phyloP scores from a whole-genome alignment of 2,329 filamentous ascomycete species.

The Colletotrichum spinosum region DNA sequence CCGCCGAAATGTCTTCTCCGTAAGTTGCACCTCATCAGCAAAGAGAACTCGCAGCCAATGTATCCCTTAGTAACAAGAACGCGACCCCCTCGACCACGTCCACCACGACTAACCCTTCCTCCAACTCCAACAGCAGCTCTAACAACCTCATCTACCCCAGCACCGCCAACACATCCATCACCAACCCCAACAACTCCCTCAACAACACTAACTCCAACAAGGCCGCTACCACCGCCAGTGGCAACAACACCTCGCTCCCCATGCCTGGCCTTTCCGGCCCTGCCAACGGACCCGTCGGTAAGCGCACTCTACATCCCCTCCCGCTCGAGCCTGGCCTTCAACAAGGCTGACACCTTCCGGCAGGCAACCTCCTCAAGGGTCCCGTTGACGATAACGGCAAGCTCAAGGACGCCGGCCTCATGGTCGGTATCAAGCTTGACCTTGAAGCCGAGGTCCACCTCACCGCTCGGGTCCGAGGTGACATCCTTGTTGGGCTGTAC shows the following conservation, averaged over 20 bases:
- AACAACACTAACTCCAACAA: constrained; percentile 33
- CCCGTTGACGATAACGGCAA: constrained; percentile 68
- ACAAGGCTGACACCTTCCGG: not conserved
- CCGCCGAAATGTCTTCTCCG: too few species aligned
- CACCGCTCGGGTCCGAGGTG: constrained; percentile 69
- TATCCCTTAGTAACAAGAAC: constrained; percentile 50
- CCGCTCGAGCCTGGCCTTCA: not conserved
- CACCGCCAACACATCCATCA: too few species aligned
- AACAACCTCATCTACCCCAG: constrained; percentile 20
- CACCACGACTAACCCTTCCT: constrained; percentile 49
- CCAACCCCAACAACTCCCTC: constrained; percentile 23
- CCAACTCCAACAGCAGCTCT: constrained; percentile 29
- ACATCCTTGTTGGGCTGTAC: constrained; percentile 70
- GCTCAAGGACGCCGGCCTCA: constrained; percentile 66
- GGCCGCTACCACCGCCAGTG: constrained; percentile 54
- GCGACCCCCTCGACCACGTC: constrained; percentile 42
- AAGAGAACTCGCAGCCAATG: constrained; percentile 47
- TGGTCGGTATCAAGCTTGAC: constrained; percentile 73
- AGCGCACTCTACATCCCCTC: not conserved
- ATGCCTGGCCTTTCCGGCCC: constrained; percentile 52
- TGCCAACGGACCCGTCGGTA: constrained; percentile 44
- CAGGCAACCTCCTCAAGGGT: constrained; percentile 67
- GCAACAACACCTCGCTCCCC: constrained; percentile 50
- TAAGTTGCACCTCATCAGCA: not conserved
- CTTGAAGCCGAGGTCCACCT: constrained; percentile 72